phyloP scores from a whole-genome alignment of 2,329 filamentous ascomycete species.

The Colletotrichum kahawae region DNA sequence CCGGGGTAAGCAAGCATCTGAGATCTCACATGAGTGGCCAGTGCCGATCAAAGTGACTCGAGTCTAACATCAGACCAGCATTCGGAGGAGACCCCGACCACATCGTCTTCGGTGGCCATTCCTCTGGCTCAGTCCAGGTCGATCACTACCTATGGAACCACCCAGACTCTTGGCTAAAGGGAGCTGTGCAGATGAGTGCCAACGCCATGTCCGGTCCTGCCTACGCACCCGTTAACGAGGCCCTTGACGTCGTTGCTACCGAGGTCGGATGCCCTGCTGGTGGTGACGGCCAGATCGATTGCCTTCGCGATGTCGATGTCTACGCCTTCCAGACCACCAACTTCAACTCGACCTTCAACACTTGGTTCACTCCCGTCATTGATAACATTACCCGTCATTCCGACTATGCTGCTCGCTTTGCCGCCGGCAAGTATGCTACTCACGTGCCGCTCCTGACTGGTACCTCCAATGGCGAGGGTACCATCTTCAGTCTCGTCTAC shows the following conservation, averaged over 20 bases:
- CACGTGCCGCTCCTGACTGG: constrained; percentile 40
- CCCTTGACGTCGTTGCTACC: constrained; percentile 38
- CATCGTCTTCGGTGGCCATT: constrained; percentile 49
- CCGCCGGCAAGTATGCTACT: constrained; percentile 31
- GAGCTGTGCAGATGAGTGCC: constrained; percentile 46
- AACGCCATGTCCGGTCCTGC: constrained; percentile 44
- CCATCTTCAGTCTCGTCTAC: constrained; percentile 41
- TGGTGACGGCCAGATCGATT: constrained; percentile 38
- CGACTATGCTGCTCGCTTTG: constrained; percentile 32
- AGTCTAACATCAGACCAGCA: constrained; percentile 26
- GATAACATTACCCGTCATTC: constrained; percentile 38
- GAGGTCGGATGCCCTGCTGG: constrained; percentile 38
- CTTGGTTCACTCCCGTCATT: constrained; percentile 45
- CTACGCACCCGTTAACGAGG: constrained; percentile 40
- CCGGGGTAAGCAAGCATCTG: constrained; percentile 13
- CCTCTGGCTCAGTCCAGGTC: constrained; percentile 40
- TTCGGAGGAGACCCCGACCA: constrained; percentile 50
- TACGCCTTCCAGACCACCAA: constrained; percentile 32
- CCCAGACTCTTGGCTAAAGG: constrained; percentile 39
- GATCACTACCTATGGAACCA: constrained; percentile 49
- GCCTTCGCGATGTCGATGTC: constrained; percentile 36
- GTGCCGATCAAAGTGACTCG: background rate
- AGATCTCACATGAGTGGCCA: background rate
- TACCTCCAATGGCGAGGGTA: constrained; percentile 39
- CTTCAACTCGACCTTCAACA: constrained; percentile 41